Base-by-base conservation (phyloP, 352 stramenopile genomes). In the Elongisporangium prolatum region DNA sequence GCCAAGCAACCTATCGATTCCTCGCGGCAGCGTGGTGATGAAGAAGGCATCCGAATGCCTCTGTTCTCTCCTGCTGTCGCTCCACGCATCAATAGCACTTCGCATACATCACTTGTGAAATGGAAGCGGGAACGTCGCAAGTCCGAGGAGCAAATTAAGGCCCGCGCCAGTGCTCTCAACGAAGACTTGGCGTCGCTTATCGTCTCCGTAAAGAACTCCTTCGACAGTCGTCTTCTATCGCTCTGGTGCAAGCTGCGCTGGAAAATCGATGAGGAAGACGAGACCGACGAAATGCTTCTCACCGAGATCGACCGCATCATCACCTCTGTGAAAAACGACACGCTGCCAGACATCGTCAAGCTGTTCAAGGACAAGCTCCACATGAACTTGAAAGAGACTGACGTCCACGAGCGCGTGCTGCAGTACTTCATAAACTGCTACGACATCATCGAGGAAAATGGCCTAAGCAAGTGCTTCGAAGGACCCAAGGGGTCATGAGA, bases 351-450 rank as follows among this genome's bases (percentile, higher is more conserved):
- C 54, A 53, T 68, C 37, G 56, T 38, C n/a, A 48, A 51, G 48
- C 34, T 68, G 22, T 68, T 63, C 56, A 68, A 68, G n/a, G 56
- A 60, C 21, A 60, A 57, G 17, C 50, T 68, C 10, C 3, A 21
- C 0, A 44, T 63, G 7, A 47, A 68, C 37, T 44, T 68, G 56
- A 20, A 18, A 50, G 56, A 63, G 25, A 48, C 24, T 37, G 61
- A 60, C 14, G 56, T 60, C 13, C 49, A 60, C 11, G 56, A 63
- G 18, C 56, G 61, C 4, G 21, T 68, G 18, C 57, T 68, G 25
- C 55, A 68, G 37, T 59, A 47, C 25, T 62, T 68, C 56, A 56
- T 22, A 0, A 51, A 28, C 50, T 59, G 55, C 48, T 6, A 52
- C 1, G 44, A 68, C 8, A 57, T 58, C 16, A 57, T 68, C 17